Percentiles rank a stretch among this genome's conserved stretches.
phyloP scores from a whole-genome alignment of 164 flowering plant genomes.

The Vitis riparia region DNA sequence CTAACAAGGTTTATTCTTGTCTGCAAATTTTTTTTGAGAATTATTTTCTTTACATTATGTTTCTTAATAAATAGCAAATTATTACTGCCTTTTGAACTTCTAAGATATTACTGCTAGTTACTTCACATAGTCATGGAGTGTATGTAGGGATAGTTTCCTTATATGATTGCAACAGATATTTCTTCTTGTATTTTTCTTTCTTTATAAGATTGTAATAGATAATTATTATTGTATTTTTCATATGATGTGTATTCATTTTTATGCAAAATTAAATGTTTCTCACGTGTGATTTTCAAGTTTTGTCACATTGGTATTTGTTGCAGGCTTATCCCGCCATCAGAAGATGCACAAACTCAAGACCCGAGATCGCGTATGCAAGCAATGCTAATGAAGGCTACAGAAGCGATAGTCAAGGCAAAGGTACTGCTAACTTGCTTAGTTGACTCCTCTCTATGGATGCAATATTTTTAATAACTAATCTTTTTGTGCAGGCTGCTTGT shows the following conservation, averaged over 20 bases:
- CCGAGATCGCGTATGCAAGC: constrained; percentile 40
- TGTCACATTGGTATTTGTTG: not conserved
- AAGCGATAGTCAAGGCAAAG: constrained; percentile 61
- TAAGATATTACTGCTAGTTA: too few species aligned
- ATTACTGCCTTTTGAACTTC: too few species aligned
- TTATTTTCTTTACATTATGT: not conserved
- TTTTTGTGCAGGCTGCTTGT: constrained; percentile 64
- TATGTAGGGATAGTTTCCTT: too few species aligned
- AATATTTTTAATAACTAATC: not conserved
- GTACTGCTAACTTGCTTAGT: constrained; percentile 28
- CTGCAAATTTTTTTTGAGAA: not conserved
- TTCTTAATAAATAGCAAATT: too few species aligned
- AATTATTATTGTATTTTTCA: too few species aligned
- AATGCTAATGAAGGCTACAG: constrained; percentile 33
- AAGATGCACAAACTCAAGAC: constrained; percentile 46
- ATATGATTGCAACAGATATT: too few species aligned
- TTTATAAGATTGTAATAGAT: too few species aligned
- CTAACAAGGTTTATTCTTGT: not conserved
- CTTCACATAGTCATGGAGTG: too few species aligned
- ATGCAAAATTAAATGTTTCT: not conserved
- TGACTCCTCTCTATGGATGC: not conserved
- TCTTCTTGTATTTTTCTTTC: too few species aligned
- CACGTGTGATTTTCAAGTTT: not conserved
- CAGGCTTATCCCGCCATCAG: constrained; percentile 48
- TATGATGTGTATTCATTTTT: not conserved